Percentiles rank a stretch among this genome's conserved stretches.
Conservation (phyloP, 1,139 yeast genomes). For the Lodderomyces theae region DNA sequence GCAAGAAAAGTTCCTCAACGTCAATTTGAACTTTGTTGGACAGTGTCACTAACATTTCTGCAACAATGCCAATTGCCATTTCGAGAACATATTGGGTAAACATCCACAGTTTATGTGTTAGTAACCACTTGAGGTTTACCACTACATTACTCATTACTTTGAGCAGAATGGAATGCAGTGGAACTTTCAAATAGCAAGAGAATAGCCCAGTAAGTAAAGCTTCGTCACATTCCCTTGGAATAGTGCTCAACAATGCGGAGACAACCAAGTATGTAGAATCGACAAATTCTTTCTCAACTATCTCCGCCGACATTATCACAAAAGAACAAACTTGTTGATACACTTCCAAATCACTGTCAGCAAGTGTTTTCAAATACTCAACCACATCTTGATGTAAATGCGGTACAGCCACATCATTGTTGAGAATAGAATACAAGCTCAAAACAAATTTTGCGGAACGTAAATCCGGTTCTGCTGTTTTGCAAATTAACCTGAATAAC, state of each 20-base stretch:
- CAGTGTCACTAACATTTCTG: constrained; percentile 4
- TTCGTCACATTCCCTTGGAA: constrained; percentile 10
- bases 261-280: not conserved
- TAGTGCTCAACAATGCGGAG: constrained; percentile 8
- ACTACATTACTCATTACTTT: constrained; percentile 9
- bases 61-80: constrained; percentile 10
- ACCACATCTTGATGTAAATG: not conserved
- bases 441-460: constrained; percentile 11
- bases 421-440: constrained; percentile 9
- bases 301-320: not conserved
- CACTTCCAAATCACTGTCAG: not conserved
- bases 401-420: not conserved
- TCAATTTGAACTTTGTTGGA: constrained; percentile 1
- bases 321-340: not conserved
- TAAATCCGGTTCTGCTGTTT: constrained; percentile 7
- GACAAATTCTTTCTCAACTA: not conserved
- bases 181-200: constrained; percentile 2
- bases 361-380: not conserved
- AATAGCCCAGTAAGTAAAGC: constrained; percentile 2
- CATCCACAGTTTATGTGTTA: constrained; percentile 54
- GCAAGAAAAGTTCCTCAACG: constrained; percentile 27
- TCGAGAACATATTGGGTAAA: constrained; percentile 72
- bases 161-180: not conserved
- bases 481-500: constrained; percentile 11
- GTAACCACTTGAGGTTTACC: constrained; percentile 30